Percentiles rank a stretch among this genome's conserved stretches.
Conservation (phyloP, 2,329 filamentous ascomycete genomes). For the Mollisiaceae sp. region DNA sequence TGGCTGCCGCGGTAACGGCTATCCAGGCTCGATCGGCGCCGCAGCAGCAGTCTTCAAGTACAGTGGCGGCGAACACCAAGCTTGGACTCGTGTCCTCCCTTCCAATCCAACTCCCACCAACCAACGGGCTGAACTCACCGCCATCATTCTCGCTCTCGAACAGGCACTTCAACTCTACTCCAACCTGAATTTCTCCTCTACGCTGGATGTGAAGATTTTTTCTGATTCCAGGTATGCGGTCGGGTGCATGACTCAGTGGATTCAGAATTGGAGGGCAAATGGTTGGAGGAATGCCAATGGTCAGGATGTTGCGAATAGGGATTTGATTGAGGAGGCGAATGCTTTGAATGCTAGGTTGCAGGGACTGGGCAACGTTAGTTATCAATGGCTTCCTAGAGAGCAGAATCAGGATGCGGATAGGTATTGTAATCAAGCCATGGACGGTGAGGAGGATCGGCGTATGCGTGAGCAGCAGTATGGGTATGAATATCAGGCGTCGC, state of each 20-base stretch:
- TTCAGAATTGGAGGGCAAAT: conserved; percentile 43
- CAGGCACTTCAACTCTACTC: no score
- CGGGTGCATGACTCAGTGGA: conserved; percentile 29
- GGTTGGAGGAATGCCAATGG: conserved; percentile 43
- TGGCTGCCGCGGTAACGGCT: conserved; percentile 43
- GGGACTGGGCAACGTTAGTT: conserved; percentile 41
- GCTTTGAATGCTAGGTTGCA: conserved; percentile 37
- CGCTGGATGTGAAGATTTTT: no score
- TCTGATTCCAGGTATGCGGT: no score
- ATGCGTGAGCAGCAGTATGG: no score
- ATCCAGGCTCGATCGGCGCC: conserved; percentile 36
- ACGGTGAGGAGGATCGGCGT: conserved; percentile 27
- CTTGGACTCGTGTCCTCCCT: no score
- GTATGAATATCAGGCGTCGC: no score
- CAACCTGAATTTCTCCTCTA: no score
- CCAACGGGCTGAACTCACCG: no score
- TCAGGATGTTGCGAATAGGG: conserved; percentile 43
- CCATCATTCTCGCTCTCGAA: no score
- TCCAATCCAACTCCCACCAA: no score
- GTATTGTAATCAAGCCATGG: conserved; percentile 41
- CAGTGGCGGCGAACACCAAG: no score
- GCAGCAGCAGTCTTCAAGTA: conserved; percentile 40
- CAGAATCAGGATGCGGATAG: conserved; percentile 44
- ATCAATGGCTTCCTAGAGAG: conserved; percentile 43
- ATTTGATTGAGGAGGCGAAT: conserved; percentile 42